These are phyloP conservation scores for Aspergillus olivimuriae DNA, from an alignment of 495 filamentous ascomycete genomes.

Conservation along the genomic window DNA sequence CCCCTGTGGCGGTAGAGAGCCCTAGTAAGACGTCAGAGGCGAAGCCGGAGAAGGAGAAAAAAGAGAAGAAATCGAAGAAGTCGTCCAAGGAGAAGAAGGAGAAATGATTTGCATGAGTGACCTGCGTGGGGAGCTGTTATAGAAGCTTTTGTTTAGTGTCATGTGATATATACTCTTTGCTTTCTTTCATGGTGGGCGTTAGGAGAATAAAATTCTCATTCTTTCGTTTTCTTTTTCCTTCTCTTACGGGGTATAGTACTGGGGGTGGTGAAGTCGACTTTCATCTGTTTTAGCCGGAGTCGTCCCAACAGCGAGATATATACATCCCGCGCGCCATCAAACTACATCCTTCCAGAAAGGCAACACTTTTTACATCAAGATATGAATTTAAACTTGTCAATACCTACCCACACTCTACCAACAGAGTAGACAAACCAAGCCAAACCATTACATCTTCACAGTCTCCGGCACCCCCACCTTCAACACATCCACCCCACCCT, in stretches of 20 bases:
- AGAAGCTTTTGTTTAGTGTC: not conserved
- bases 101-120: constrained; percentile 1
- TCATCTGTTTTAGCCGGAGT: too few relatives aligned
- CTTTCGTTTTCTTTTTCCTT: too few relatives aligned
- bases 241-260: too few relatives aligned
- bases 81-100: constrained; percentile 19
- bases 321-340: too few relatives aligned
- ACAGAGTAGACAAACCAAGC: constrained; percentile 1
- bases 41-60: constrained; percentile 11
- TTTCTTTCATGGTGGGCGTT: constrained; percentile 14
- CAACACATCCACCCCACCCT: constrained; percentile 69
- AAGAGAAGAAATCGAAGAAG: constrained; percentile 5
- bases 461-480: constrained; percentile 46
- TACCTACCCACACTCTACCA: not conserved
- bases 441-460: constrained; percentile 7
- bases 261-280: too few relatives aligned
- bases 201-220: constrained; percentile 15
- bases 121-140: not conserved
- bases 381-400: too few relatives aligned
- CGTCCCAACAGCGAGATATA: too few relatives aligned
- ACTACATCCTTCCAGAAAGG: too few relatives aligned
- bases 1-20: constrained; percentile 10
- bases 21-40: constrained; percentile 15
- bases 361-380: too few relatives aligned
- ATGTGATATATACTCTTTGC: constrained; percentile 9